A percentile compares a stretch with the other conserved stretches of the same genome.
Evolutionary conservation across 495 filamentous ascomycete genomes (phyloP).

Genomic region (Articulospora tetracladia): DNA sequence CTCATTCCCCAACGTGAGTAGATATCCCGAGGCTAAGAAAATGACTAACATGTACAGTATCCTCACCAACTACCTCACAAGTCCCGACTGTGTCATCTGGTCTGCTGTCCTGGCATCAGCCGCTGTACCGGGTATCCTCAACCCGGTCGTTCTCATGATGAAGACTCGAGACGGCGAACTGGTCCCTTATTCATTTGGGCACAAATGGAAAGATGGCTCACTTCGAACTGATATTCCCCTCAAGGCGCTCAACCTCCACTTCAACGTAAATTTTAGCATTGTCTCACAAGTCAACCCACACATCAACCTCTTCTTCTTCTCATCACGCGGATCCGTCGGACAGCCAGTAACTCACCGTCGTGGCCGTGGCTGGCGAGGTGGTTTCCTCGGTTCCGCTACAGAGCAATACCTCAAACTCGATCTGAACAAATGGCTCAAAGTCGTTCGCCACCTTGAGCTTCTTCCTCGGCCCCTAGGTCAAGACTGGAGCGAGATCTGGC

Average conservation of each 20-base stretch:
- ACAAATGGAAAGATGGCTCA: constrained; percentile 98
- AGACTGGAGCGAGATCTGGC: constrained; percentile 94
- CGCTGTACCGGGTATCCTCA: constrained; percentile 92
- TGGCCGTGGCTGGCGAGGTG: constrained; percentile 93
- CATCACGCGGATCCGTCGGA: constrained; percentile 83
- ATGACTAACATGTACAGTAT: constrained; percentile 38
- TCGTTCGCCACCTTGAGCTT: constrained; percentile 86
- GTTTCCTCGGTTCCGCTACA: constrained; percentile 84
- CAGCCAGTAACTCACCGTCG: constrained; percentile 90
- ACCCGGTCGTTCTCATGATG: constrained; percentile 95
- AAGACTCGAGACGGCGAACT: constrained; percentile 75
- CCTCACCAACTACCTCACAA: constrained; percentile 88
- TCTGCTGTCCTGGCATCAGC: constrained; percentile 93
- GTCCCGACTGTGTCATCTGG: constrained; percentile 97
- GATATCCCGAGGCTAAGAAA: background rate
- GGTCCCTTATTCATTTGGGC: constrained; percentile 84
- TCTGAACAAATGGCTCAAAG: constrained; percentile 93
- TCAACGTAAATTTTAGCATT: constrained; percentile 96
- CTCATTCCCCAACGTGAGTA: constrained; percentile 70
- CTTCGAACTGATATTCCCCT: constrained; percentile 93
- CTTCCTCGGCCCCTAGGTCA: constrained; percentile 88
- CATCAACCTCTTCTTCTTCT: constrained; percentile 98
- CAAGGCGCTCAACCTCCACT: constrained; percentile 87
- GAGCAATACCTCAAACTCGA: constrained; percentile 96
- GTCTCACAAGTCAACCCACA: constrained; percentile 97